These are phyloP conservation scores for Sisymbrium irio DNA, from an alignment of 345 rosid species.

Conservation along the genomic window DNA sequence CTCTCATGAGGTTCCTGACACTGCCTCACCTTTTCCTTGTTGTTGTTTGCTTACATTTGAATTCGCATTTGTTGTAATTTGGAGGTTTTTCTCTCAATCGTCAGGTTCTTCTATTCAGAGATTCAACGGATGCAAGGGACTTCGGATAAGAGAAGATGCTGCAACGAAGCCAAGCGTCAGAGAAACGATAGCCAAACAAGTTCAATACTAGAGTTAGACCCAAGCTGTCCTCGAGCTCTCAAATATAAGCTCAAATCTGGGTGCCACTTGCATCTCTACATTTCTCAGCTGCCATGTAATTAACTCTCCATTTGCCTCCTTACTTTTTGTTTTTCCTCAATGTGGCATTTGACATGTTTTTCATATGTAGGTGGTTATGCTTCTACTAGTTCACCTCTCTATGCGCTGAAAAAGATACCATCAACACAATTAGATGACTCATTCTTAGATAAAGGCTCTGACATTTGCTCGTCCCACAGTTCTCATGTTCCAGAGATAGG, in stretches of 20 bases:
- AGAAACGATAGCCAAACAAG: constrained; percentile 19
- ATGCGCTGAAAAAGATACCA: constrained; percentile 36
- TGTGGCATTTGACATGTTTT: neutral
- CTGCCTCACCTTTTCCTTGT: too few species aligned
- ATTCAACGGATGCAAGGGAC: constrained; percentile 40
- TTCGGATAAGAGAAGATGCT: neutral
- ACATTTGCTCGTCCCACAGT: constrained; percentile 6
- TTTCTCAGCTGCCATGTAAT: constrained; percentile 94
- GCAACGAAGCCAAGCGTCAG: constrained; percentile 25
- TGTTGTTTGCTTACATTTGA: neutral
- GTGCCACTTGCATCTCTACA: constrained; percentile 72
- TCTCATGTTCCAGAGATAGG: too few species aligned
- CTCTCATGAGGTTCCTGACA: constrained; percentile 55
- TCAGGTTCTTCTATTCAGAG: constrained; percentile 72
- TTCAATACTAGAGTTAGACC: constrained; percentile 41
- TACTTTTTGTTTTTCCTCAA: too few species aligned
- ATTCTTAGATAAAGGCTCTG: constrained; percentile 11
- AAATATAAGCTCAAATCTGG: constrained; percentile 56
- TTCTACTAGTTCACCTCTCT: constrained; percentile 43
- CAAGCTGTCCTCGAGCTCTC: constrained; percentile 26
- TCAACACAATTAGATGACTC: constrained; percentile 23
- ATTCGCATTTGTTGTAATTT: neutral
- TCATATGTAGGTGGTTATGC: constrained; percentile 58
- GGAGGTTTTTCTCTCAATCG: neutral
- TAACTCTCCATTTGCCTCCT: neutral